These are phyloP conservation scores for Heterobasidion irregulare DNA, from an alignment of 1,284 basidiomycete genomes.

Conservation along the genomic window DNA sequence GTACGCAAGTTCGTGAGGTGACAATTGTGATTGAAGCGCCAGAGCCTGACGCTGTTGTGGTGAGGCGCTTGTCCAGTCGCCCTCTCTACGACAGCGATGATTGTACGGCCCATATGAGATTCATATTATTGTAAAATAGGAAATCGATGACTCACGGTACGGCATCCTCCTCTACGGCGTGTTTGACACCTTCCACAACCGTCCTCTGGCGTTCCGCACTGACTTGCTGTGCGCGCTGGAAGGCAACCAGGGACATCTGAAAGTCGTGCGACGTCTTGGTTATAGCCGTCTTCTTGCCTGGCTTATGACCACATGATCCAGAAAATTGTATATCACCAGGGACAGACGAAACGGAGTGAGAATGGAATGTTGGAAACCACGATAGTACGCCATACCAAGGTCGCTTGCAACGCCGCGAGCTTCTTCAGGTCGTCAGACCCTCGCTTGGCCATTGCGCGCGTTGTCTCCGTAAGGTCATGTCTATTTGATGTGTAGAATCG, in stretches of 20 bases:
- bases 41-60: slow-evolving; percentile 59
- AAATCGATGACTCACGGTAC: slow-evolving; percentile 20
- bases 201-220: slow-evolving; percentile 84
- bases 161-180: slow-evolving; percentile 66
- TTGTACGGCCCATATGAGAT: neutral
- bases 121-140: too few relatives aligned
- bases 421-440: slow-evolving; percentile 90
- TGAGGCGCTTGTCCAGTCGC: slow-evolving; percentile 9
- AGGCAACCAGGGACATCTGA: slow-evolving; percentile 81
- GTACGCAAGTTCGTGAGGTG: slow-evolving; percentile 88
- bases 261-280: slow-evolving; percentile 93
- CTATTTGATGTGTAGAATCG: slow-evolving; percentile 21
- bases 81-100: slow-evolving; percentile 12
- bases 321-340: neutral
- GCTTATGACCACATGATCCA: slow-evolving; percentile 28
- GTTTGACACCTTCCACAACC: slow-evolving; percentile 74
- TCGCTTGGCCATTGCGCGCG: slow-evolving; percentile 89
- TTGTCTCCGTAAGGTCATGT: slow-evolving; percentile 90
- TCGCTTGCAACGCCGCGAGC: slow-evolving; percentile 60
- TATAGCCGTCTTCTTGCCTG: slow-evolving; percentile 68
- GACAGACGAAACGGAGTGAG: neutral
- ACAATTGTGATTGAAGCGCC: slow-evolving; percentile 64
- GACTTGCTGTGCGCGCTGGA: slow-evolving; percentile 86
- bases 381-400: slow-evolving; percentile 38
- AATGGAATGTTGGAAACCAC: neutral